phyloP scores from a whole-genome alignment of 306 rosid genomes.

The Cucurbita ficifolia region DNA sequence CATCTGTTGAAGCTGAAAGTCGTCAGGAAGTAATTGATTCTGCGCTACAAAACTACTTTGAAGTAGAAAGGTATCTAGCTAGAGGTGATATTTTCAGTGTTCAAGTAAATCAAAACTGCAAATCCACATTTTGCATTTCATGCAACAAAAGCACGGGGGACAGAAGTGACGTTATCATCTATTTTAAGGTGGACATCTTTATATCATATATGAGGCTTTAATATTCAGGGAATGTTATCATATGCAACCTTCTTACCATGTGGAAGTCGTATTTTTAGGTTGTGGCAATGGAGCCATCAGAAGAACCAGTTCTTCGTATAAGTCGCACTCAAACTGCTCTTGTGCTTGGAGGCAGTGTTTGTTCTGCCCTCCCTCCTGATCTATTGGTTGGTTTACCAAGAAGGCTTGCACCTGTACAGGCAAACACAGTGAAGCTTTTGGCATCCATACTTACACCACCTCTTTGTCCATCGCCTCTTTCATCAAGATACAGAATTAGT shows the following conservation, averaged over 20 bases:
- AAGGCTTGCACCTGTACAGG: constrained; percentile 62
- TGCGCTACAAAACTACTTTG: constrained; percentile 61
- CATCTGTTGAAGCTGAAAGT: constrained; percentile 47
- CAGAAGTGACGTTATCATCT: constrained; percentile 30
- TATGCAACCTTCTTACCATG: constrained; percentile 11
- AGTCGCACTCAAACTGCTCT: constrained; percentile 64
- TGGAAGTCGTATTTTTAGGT: constrained; percentile 40
- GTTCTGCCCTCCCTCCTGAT: constrained; percentile 80
- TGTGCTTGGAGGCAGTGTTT: constrained; percentile 76
- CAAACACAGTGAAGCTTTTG: constrained; percentile 53
- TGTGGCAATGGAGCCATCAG: constrained; percentile 83
- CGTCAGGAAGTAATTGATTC: constrained; percentile 71
- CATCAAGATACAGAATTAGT: constrained; percentile 79
- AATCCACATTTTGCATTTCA: constrained; percentile 47
- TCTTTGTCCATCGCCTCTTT: constrained; percentile 65
- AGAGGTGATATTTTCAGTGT: constrained; percentile 63
- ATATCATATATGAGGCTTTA: not conserved
- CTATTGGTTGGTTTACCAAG: constrained; percentile 37
- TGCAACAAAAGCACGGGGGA: constrained; percentile 35
- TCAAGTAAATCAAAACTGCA: constrained; percentile 56
- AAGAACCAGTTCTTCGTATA: constrained; percentile 49
- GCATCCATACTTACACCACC: constrained; percentile 75
- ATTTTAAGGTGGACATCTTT: constrained; percentile 57
- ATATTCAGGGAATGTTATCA: not conserved
- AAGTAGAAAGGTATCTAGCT: constrained; percentile 65